These are phyloP conservation scores for Leccinum griseonigrum DNA, from an alignment of 1,284 basidiomycete species.

Conservation along the genomic window DNA sequence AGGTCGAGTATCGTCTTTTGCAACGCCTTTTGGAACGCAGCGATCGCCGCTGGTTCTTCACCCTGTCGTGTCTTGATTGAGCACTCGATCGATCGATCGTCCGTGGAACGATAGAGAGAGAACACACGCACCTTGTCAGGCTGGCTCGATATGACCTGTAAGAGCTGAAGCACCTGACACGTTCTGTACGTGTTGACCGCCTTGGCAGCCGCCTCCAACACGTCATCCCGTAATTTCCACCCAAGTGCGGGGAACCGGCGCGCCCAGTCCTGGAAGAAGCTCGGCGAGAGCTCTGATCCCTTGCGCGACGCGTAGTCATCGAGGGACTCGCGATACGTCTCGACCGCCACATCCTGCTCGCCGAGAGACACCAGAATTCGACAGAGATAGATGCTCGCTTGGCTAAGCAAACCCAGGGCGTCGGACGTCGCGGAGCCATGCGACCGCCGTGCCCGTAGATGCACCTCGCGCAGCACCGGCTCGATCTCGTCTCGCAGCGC, in stretches of 20 bases:
- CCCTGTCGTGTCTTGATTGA: conserved; percentile 17
- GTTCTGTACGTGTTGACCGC: conserved; percentile 76
- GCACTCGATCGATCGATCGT: background rate
- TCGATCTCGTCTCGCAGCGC: conserved; percentile 34
- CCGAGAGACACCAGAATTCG: conserved; percentile 51
- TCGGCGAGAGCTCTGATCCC: conserved; percentile 69
- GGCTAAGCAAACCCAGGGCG: conserved; percentile 60
- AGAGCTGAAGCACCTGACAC: conserved; percentile 71
- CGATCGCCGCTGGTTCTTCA: conserved; percentile 38
- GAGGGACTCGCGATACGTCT: conserved; percentile 68
- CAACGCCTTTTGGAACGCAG: conserved; percentile 46
- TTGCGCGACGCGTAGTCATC: conserved; percentile 82
- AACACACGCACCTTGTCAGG: conserved; percentile 31
- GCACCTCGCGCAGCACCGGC: conserved; percentile 64
- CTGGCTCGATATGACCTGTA: conserved; percentile 66
- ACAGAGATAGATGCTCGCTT: conserved; percentile 73
- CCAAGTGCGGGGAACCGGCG: conserved; percentile 64
- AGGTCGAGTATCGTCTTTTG: conserved; percentile 51
- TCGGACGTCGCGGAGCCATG: conserved; percentile 66
- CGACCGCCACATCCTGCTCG: conserved; percentile 45
- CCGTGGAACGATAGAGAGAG: background rate
- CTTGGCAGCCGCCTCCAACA: conserved; percentile 53
- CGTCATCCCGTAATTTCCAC: conserved; percentile 64
- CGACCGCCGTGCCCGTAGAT: conserved; percentile 70
- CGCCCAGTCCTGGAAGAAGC: conserved; percentile 81